Conservation (phyloP, 2,329 filamentous ascomycete species). For the Sporothrix protearum region DNA sequence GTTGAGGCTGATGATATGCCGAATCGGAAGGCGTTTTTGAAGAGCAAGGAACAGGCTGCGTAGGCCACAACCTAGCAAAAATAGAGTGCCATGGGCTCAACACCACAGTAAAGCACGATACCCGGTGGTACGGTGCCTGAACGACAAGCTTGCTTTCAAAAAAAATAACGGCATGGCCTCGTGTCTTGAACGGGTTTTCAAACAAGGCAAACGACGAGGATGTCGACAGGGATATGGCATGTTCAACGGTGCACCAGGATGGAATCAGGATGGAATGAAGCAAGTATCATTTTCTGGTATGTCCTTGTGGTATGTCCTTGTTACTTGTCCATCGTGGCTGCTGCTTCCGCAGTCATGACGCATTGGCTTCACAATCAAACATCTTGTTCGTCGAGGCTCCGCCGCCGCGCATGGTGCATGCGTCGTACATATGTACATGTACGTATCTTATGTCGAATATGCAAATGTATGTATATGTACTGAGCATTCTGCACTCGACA, state of each 20-base stretch:
- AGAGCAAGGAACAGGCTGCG: neutral
- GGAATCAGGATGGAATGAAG: neutral
- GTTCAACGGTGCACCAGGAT: neutral
- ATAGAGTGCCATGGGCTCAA: neutral
- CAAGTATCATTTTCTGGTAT: neutral
- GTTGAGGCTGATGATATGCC: too few species aligned
- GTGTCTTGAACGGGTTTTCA: neutral
- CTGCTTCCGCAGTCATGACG: neutral
- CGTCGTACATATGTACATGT: conserved; percentile 4
- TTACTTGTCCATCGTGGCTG: neutral
- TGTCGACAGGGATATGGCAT: neutral
- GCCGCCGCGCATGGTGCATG: neutral
- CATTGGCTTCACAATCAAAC: neutral
- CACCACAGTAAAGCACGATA: neutral
- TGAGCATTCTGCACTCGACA: neutral
- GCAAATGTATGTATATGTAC: neutral
- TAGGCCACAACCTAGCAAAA: neutral
- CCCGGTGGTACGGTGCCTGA: neutral
- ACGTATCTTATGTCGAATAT: neutral
- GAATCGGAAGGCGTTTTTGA: too few species aligned
- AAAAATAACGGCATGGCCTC: neutral
- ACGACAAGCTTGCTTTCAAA: neutral
- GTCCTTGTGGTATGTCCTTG: neutral
- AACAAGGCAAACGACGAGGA: neutral
- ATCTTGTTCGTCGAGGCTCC: neutral